Evolutionary conservation across 164 flowering plant genomes (phyloP), one percentile per base, ranked within the genome.

Genomic region (Vitis labrusca): DNA sequence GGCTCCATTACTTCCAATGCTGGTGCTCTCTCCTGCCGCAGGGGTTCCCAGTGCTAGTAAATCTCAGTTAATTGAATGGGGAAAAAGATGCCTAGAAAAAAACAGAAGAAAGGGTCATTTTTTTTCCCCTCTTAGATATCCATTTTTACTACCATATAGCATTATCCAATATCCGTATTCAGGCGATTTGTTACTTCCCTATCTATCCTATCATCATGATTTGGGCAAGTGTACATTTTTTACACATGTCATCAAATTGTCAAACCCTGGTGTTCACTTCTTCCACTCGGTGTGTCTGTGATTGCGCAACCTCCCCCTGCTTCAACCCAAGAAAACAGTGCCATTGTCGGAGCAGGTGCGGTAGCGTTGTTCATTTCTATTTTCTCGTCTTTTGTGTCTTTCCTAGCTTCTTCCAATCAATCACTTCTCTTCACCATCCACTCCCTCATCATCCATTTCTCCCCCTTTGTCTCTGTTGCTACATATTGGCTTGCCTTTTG

Each of bases 221-320:
- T 11, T 69, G 74, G 86, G 70, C 89, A 76, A 81, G 91, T 86
- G 90, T 85, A 81, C 86, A 86, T 86, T 82, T 80, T 83, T 73
- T 80, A 71, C 89, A 82, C 86, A 68, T 71, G 88, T 84, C 93
- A 80, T 69, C 49, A 67, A 70, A 73, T 63, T 51, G 62, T 66
- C 65, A 51, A 58, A 67, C 60, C 65, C 65, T 49, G 44, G 44
- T 37, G 17, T 55, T 53, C 69, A 64, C 50, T 75, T 67, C 55
- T 74, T 66, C 65, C 63, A 9, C 4, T 66, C 44, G 65, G 47
- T 66, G 47, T 56, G 58, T 63, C 64, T 70, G 44, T 72, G 70
- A 29, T 57, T 74, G 84, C 77, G 76, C 95, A 87, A 91, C 96
- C 96, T 90, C 96, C 89, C 88, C 90, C 84, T 83, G 91, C 87